Percentiles rank a stretch among this genome's conserved stretches.
Conservation (phyloP, 495 filamentous ascomycete species). For the Neurospora tetraspora region DNA sequence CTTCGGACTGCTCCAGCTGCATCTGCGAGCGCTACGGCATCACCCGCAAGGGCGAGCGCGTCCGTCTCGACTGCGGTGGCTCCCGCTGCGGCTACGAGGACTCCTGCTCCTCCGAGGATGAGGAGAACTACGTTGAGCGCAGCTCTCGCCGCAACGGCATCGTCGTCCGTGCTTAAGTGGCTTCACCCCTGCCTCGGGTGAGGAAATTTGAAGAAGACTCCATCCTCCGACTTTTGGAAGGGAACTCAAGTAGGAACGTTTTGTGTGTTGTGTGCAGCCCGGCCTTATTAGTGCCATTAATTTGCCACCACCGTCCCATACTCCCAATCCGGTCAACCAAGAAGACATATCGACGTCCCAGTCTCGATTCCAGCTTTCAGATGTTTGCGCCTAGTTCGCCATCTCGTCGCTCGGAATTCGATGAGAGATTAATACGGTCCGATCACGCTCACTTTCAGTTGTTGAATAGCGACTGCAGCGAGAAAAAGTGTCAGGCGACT, state of each 20-base stretch:
- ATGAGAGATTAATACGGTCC: background rate
- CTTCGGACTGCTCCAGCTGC: constrained; percentile 49
- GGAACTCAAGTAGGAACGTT: background rate
- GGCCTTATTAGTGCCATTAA: background rate
- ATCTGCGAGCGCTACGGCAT: constrained; percentile 93
- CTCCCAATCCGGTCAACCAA: background rate
- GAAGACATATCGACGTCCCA: background rate
- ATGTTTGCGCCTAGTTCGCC: background rate
- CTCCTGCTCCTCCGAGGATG: constrained; percentile 51
- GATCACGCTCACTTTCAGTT: background rate
- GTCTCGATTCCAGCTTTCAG: background rate
- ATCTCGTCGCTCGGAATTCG: background rate
- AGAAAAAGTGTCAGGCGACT: background rate
- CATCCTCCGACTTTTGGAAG: background rate
- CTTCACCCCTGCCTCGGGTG: constrained; percentile 16
- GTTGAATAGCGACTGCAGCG: background rate
- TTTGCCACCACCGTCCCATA: background rate
- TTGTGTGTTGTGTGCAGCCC: background rate
- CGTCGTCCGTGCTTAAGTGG: constrained; percentile 48
- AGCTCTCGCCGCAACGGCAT: constrained; percentile 65
- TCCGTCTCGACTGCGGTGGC: constrained; percentile 92
- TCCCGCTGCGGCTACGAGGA: constrained; percentile 70
- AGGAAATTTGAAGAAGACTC: constrained; percentile 16
- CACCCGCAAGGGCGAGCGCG: constrained; percentile 79
- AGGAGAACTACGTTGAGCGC: constrained; percentile 47